A percentile compares a stretch with the other conserved stretches of the same genome.
These are phyloP conservation scores for Solanum lycopersicoides DNA, from an alignment of 257 asterid genomes.

Conservation along the genomic window DNA sequence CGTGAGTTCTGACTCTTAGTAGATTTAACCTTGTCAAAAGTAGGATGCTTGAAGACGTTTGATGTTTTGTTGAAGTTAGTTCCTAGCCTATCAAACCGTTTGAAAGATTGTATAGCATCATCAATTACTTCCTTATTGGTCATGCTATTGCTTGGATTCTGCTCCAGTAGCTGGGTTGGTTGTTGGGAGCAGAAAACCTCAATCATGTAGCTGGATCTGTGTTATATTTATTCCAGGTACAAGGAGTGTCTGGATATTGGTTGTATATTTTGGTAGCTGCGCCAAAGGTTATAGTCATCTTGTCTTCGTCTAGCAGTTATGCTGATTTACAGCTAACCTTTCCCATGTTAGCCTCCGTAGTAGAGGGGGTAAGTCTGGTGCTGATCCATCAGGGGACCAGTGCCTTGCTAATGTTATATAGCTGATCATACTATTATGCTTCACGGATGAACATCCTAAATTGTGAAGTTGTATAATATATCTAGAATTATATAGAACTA, in stretches of 20 bases:
- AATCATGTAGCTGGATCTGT: neutral
- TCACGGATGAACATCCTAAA: conserved; percentile 3
- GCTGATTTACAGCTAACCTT: neutral
- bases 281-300: neutral
- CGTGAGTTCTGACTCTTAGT: conserved; percentile 3
- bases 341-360: neutral
- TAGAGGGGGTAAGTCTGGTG: neutral
- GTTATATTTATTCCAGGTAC: neutral
- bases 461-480: conserved; percentile 1
- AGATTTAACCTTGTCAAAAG: neutral
- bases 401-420: conserved; percentile 2
- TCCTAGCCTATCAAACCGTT: neutral
- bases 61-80: neutral
- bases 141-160: conserved; percentile 2
- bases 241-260: neutral
- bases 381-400: neutral
- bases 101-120: neutral
- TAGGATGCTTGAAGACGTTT: neutral
- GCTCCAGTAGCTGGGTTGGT: conserved; percentile 1
- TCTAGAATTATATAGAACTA: neutral
- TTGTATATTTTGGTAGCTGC: neutral
- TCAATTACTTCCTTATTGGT: neutral
- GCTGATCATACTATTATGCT: neutral
- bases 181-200: neutral
- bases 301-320: neutral